Conservation (phyloP, 2,329 filamentous ascomycete species). For the Lasiodiplodia sp. region DNA sequence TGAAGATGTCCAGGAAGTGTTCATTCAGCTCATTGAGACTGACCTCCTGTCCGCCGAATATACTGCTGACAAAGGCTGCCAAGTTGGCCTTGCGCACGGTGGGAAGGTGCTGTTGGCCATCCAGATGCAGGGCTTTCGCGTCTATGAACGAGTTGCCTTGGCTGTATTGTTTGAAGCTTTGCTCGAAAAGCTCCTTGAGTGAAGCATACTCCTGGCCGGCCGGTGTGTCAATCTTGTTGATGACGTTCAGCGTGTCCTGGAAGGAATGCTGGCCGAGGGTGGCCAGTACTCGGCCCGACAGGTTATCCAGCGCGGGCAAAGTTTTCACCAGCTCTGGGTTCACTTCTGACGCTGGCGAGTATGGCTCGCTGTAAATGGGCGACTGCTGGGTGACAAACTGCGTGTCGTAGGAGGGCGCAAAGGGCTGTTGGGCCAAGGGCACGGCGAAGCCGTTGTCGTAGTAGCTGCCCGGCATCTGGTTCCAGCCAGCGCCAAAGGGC, state of each 20-base stretch:
- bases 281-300: slow-evolving; percentile 67
- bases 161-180: slow-evolving; percentile 66
- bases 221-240: slow-evolving; percentile 62
- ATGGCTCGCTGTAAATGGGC: slow-evolving; percentile 27
- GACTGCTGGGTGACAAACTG: slow-evolving; percentile 23
- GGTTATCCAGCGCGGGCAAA: slow-evolving; percentile 23
- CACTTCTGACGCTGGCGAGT: slow-evolving; percentile 13
- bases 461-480: slow-evolving; percentile 21
- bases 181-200: slow-evolving; percentile 68
- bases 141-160: slow-evolving; percentile 64
- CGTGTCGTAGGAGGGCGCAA: slow-evolving; percentile 21
- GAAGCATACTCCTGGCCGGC: slow-evolving; percentile 68
- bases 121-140: slow-evolving; percentile 63
- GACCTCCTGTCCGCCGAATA: slow-evolving; percentile 70
- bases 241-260: slow-evolving; percentile 63
- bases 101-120: slow-evolving; percentile 45
- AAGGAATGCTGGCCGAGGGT: slow-evolving; percentile 64
- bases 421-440: slow-evolving; percentile 21
- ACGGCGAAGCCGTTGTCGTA: slow-evolving; percentile 21
- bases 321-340: slow-evolving; percentile 14
- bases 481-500: slow-evolving; percentile 19
- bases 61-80: slow-evolving; percentile 68
- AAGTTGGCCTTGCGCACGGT: slow-evolving; percentile 68
- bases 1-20: slow-evolving; percentile 69
- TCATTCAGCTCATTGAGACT: slow-evolving; percentile 70